Evolutionary conservation across 2,329 filamentous ascomycete genomes (phyloP).

Genomic region (Cephalotrichum gorgonifer): DNA sequence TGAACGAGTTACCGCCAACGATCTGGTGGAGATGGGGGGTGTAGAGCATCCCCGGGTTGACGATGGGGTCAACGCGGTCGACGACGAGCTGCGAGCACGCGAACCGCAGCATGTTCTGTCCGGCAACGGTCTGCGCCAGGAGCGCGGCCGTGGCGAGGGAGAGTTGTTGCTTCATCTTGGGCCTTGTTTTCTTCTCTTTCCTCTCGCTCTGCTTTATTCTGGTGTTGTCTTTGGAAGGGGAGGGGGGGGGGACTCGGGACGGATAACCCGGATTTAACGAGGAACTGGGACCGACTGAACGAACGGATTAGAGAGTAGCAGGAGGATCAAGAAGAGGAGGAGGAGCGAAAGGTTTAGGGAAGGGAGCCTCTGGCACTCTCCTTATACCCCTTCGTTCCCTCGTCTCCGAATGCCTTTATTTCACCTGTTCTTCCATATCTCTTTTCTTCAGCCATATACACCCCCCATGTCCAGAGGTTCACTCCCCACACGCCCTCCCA

Average conservation of each 20-base stretch:
- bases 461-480: neutral
- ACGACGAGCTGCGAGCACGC: slow-evolving; percentile 36
- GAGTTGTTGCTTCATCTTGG: slow-evolving; percentile 2
- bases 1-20: slow-evolving; percentile 36
- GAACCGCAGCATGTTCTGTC: slow-evolving; percentile 33
- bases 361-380: neutral
- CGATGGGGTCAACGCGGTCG: slow-evolving; percentile 33
- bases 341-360: neutral
- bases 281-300: slow-evolving; percentile 2
- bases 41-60: slow-evolving; percentile 32
- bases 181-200: neutral
- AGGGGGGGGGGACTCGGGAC: neutral
- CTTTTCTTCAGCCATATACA: slow-evolving; percentile 8
- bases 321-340: neutral
- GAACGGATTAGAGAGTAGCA: neutral
- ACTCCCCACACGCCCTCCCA: neutral
- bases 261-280: neutral
- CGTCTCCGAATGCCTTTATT: slow-evolving; percentile 9
- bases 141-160: slow-evolving; percentile 3
- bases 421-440: slow-evolving; percentile 10
- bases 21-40: slow-evolving; percentile 36
- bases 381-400: slow-evolving; percentile 9
- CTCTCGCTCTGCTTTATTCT: neutral
- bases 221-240: neutral
- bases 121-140: slow-evolving; percentile 2